These are phyloP conservation scores for Stylosanthes scabra DNA, from an alignment of 331 rosid genomes.

Conservation along the genomic window DNA sequence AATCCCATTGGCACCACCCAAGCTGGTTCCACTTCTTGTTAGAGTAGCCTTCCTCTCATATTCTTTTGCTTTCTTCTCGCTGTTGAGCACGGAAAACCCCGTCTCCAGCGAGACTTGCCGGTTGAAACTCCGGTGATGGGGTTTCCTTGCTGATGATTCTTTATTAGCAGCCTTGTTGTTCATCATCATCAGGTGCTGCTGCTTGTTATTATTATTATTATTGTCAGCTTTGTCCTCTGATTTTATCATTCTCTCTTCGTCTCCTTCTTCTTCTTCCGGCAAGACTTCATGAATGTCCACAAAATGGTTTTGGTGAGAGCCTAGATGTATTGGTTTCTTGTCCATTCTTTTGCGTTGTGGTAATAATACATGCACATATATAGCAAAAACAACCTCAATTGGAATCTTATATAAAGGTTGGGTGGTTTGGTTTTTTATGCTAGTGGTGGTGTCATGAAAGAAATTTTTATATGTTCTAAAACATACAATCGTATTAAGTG, in stretches of 20 bases:
- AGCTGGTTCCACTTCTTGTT: constrained; percentile 75
- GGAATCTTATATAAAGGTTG: neutral
- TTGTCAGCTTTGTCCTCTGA: constrained; percentile 23
- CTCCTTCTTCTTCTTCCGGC: constrained; percentile 63
- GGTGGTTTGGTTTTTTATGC: neutral
- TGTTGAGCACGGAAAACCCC: constrained; percentile 61
- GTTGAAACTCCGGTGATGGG: constrained; percentile 47
- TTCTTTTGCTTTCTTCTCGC: constrained; percentile 55
- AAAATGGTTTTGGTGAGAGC: constrained; percentile 45
- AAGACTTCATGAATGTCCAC: constrained; percentile 67
- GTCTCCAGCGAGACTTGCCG: constrained; percentile 85
- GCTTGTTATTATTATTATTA: too few species aligned
- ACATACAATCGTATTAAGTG: too few species aligned
- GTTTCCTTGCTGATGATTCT: constrained; percentile 43
- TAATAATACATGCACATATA: too few species aligned
- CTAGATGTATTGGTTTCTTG: constrained; percentile 28
- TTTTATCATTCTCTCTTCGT: constrained; percentile 40
- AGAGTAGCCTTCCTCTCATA: constrained; percentile 44
- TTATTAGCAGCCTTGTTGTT: constrained; percentile 27
- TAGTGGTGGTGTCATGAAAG: too few species aligned
- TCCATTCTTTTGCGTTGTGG: constrained; percentile 47
- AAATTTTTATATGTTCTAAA: too few species aligned
- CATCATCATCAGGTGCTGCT: constrained; percentile 22
- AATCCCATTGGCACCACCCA: constrained; percentile 52
- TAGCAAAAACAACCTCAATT: neutral